Conservation (phyloP, 1,284 basidiomycete species). For the Sporisorium iseilematis-ciliati region DNA sequence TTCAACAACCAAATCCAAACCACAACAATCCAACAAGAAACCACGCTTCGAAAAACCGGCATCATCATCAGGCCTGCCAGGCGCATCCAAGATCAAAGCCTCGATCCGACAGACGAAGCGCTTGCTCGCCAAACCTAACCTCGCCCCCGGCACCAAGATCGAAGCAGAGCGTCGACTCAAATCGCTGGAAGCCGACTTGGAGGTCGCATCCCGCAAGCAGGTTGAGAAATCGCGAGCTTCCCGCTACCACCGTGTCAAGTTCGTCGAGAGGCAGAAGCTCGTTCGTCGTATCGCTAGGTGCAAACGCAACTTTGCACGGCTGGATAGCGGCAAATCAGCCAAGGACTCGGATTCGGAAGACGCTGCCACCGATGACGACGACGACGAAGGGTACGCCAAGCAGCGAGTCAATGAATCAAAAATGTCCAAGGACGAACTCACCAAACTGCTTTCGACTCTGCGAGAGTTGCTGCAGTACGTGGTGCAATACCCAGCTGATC, state of each 20-base stretch:
- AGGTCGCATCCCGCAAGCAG: slow-evolving; percentile 27
- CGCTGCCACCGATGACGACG: slow-evolving; percentile 20
- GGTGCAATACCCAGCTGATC: slow-evolving; percentile 43
- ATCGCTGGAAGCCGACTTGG: slow-evolving; percentile 50
- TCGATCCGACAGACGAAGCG: slow-evolving; percentile 58
- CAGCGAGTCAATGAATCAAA: slow-evolving; percentile 30
- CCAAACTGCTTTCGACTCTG: slow-evolving; percentile 18
- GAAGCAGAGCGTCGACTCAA: slow-evolving; percentile 59
- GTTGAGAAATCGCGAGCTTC: slow-evolving; percentile 41
- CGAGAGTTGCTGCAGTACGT: slow-evolving; percentile 45
- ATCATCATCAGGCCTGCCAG: slow-evolving; percentile 26
- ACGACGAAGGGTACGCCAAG: slow-evolving; percentile 10
- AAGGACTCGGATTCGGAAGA: slow-evolving; percentile 29
- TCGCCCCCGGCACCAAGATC: slow-evolving; percentile 53
- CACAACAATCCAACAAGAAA: slow-evolving; percentile 29
- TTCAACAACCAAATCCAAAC: slow-evolving; percentile 17
- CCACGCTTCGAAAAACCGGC: slow-evolving; percentile 26
- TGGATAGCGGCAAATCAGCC: slow-evolving; percentile 11
- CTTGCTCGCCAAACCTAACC: slow-evolving; percentile 51
- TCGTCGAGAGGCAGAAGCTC: slow-evolving; percentile 53
- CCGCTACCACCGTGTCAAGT: slow-evolving; percentile 55
- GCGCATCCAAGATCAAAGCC: slow-evolving; percentile 53
- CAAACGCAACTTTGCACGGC: slow-evolving; percentile 23
- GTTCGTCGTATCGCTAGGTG: slow-evolving; percentile 35
- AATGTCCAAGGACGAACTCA: slow-evolving; percentile 27